Evolutionary conservation across 179 eudicot genomes (phyloP).

Genomic region (Beta corolliflora): DNA sequence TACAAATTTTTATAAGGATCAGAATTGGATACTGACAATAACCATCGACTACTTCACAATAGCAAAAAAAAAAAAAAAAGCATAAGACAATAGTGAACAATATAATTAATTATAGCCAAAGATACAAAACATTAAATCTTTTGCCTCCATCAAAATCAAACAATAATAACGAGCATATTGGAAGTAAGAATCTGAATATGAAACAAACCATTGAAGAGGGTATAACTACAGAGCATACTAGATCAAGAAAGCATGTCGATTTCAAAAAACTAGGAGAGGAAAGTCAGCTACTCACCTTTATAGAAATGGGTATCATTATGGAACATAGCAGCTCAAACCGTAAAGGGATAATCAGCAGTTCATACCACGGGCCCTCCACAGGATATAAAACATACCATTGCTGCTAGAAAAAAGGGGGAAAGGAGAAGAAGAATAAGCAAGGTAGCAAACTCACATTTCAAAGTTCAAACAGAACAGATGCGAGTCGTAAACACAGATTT

Average conservation of each 20-base stretch:
- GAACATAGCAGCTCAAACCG: slow-evolving; percentile 98
- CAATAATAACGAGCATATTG: neutral
- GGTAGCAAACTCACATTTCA: neutral
- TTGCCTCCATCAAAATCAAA: neutral
- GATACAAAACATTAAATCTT: neutral
- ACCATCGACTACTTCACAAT: too few species aligned
- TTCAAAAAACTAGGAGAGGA: neutral
- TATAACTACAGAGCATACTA: neutral
- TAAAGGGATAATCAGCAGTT: slow-evolving; percentile 81
- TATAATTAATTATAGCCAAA: neutral
- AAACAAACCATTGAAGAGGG: neutral
- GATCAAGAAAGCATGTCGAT: slow-evolving; percentile 3
- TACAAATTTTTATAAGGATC: too few species aligned
- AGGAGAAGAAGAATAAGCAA: neutral
- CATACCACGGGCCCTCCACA: slow-evolving; percentile 91
- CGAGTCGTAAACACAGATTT: neutral
- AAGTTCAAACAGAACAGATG: neutral
- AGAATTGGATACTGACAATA: too few species aligned
- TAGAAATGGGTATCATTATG: slow-evolving; percentile 97
- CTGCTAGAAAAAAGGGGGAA: slow-evolving; percentile 45
- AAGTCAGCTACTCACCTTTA: slow-evolving; percentile 61
- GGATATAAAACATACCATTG: slow-evolving; percentile 95
- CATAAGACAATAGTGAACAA: too few species aligned
- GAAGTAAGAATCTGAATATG: neutral
- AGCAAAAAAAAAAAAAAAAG: too few species aligned